These are phyloP conservation scores for Pharnaceum exiguum DNA, from an alignment of 148 eudicot genomes.

Conservation along the genomic window DNA sequence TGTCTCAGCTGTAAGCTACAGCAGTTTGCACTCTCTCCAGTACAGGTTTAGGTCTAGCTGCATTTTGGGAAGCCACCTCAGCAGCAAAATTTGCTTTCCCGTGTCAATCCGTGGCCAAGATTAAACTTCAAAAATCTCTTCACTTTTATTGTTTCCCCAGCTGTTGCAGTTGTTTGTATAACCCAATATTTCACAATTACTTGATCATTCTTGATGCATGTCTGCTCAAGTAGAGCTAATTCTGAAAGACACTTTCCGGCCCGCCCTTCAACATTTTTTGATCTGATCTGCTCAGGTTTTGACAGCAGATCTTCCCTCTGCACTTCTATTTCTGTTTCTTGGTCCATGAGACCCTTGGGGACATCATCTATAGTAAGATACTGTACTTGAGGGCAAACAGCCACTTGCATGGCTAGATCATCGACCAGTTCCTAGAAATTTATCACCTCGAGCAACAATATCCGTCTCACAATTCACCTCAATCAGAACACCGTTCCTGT, in stretches of 20 bases:
- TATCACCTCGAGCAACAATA: slow-evolving; percentile 90
- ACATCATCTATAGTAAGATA: slow-evolving; percentile 70
- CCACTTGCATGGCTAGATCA: slow-evolving; percentile 98
- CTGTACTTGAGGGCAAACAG: slow-evolving; percentile 95
- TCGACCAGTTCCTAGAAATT: slow-evolving; percentile 81
- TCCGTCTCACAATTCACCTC: slow-evolving; percentile 97
- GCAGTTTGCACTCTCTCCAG: slow-evolving; percentile 48
- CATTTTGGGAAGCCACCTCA: slow-evolving; percentile 97
- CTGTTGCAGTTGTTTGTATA: slow-evolving; percentile 86
- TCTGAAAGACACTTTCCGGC: slow-evolving; percentile 86
- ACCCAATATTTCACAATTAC: slow-evolving; percentile 74
- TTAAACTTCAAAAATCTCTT: slow-evolving; percentile 72
- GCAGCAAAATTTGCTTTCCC: slow-evolving; percentile 94
- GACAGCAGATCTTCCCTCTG: slow-evolving; percentile 90
- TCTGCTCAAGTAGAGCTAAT: slow-evolving; percentile 88
- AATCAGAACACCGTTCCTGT: slow-evolving; percentile 77
- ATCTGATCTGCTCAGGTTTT: slow-evolving; percentile 83
- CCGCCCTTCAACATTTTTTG: slow-evolving; percentile 88
- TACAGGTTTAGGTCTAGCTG: slow-evolving; percentile 47
- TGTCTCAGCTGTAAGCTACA: slow-evolving; percentile 41
- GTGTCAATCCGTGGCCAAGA: slow-evolving; percentile 88
- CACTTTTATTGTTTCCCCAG: slow-evolving; percentile 92
- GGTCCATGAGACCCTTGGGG: slow-evolving; percentile 57
- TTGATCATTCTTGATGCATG: slow-evolving; percentile 89
- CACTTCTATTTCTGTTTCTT: slow-evolving; percentile 86